phyloP scores from a whole-genome alignment of 768 basidiomycete species.

The Tulasnella calospora region DNA sequence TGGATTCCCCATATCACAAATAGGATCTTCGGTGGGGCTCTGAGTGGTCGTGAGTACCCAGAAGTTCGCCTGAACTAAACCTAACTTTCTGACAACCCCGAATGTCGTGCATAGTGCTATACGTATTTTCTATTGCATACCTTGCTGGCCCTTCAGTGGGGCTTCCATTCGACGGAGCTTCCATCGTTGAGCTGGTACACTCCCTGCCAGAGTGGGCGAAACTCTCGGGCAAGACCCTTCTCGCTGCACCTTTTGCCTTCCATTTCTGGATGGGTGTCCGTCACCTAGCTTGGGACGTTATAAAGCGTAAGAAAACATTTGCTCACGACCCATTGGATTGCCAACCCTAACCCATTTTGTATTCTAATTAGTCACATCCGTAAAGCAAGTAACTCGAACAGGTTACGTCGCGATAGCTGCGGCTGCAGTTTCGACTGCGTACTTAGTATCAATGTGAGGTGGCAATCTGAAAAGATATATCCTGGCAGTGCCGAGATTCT shows the following conservation, averaged over 20 bases:
- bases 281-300: slow-evolving; percentile 84
- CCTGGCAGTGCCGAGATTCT: background rate
- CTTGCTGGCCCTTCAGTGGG: slow-evolving; percentile 64
- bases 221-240: slow-evolving; percentile 64
- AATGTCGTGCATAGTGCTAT: slow-evolving; percentile 55
- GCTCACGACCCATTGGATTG: background rate
- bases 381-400: slow-evolving; percentile 73
- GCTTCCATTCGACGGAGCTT: slow-evolving; percentile 65
- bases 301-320: slow-evolving; percentile 61
- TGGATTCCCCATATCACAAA: slow-evolving; percentile 83
- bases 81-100: background rate
- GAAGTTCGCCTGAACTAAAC: slow-evolving; percentile 1
- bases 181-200: slow-evolving; percentile 66
- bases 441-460: slow-evolving; percentile 41
- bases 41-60: slow-evolving; percentile 58
- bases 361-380: slow-evolving; percentile 55
- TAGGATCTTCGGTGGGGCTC: slow-evolving; percentile 74
- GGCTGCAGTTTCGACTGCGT: slow-evolving; percentile 68
- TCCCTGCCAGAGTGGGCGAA: slow-evolving; percentile 73
- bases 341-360: slow-evolving; percentile 12
- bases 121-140: slow-evolving; percentile 82
- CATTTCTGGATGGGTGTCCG: slow-evolving; percentile 87
- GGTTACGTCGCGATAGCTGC: slow-evolving; percentile 82
- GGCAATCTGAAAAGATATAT: background rate
- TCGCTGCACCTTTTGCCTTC: slow-evolving; percentile 86